A percentile compares a stretch with the other conserved stretches of the same genome.
These are phyloP conservation scores for Lavandula angustifolia DNA, from an alignment of 257 asterid genomes.

Conservation along the genomic window DNA sequence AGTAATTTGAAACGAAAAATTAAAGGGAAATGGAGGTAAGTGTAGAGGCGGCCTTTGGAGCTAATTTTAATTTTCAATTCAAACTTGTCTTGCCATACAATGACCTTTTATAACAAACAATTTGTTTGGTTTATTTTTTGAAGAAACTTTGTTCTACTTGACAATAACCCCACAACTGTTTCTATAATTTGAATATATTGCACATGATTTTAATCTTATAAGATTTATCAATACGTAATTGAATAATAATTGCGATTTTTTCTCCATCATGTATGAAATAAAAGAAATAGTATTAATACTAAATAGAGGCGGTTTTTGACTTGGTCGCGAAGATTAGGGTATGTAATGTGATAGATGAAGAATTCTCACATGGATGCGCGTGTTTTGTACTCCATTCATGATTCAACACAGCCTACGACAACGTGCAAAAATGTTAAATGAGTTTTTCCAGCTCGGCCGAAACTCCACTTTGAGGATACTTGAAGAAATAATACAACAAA, in stretches of 20 bases:
- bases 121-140: neutral
- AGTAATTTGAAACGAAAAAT: no score
- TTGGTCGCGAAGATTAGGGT: neutral
- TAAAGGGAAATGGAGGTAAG: neutral
- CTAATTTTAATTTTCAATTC: neutral
- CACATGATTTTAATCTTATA: no score
- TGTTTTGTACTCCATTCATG: slow-evolving; percentile 20
- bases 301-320: neutral
- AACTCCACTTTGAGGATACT: neutral
- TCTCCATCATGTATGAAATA: no score
- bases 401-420: slow-evolving; percentile 9
- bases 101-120: neutral
- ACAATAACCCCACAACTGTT: no score
- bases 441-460: slow-evolving; percentile 6
- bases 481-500: neutral
- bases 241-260: no score
- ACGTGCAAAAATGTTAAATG: slow-evolving; percentile 20
- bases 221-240: no score
- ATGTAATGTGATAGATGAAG: slow-evolving; percentile 5
- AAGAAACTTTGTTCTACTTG: no score
- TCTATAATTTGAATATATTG: no score
- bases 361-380: slow-evolving; percentile 30
- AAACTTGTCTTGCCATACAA: slow-evolving; percentile 24
- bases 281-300: neutral
- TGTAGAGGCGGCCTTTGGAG: slow-evolving; percentile 1